Evolutionary conservation across 1,284 basidiomycete species (phyloP), one percentile per base, ranked within the genome.

Genomic region (Tranzscheliella williamsii): DNA sequence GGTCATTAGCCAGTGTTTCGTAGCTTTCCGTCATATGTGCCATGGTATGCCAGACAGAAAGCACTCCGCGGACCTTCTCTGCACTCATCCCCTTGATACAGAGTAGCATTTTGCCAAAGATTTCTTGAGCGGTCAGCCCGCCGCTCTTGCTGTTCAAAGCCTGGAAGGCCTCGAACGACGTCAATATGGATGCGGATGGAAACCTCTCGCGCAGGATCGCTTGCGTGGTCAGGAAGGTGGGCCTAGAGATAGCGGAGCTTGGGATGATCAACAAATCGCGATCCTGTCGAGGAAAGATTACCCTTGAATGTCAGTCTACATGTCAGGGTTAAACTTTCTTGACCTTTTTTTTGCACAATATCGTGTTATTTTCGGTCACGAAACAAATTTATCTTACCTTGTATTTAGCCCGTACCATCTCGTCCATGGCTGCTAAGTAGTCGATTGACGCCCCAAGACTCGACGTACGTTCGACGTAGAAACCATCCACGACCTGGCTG

Each of bases 401-500:
- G 54, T 81, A 78, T 2, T 78, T 51, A 15, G 77, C 67, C 13
- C 67, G 53, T 43, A 85, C 80, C 15, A 81, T 79, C 17, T 75
- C 66, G 15, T 82, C 82, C 75, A 82, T 78, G 13, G 75, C 78
- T 2, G 76, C 76, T 16, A 84, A 76, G 49, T 80, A 84, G 40
- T 81, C 79, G 55, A 83, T 79, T 4, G 82, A 82, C 23, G 82
- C 82, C n/a, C 70, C 67, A 8, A 82, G 51, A 38, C 78, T 79
- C 30, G 79, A 73, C 0, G 82, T 83, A 36, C 81, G 80, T 52
- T 84, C 82, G 9, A 85, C 78, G 54, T 80, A 81, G 72, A 84
- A 84, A 18, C 81, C 80, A 60, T 83, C 82, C 38, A 82, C 78
- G 24, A 84, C 77, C 57, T 84, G 83, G 4, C 82, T 79, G 52